Evolutionary conservation across 1,284 basidiomycete species (phyloP), one percentile per base, ranked within the genome.

Genomic region (Volvariella volvacea): DNA sequence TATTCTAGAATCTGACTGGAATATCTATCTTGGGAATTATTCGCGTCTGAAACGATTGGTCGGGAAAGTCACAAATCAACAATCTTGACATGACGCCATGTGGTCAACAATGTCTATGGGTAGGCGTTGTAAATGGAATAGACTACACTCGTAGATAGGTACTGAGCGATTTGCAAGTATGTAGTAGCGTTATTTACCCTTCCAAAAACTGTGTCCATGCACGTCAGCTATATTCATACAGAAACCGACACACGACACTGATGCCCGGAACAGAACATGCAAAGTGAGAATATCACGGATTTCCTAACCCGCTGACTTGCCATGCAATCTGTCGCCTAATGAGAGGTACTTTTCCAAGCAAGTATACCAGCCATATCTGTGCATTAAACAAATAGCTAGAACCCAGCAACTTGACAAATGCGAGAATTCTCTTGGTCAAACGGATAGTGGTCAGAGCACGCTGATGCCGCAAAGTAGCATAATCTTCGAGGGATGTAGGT

Each of bases 1-100:
- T 2, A 74, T 66, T 17, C 52, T 74, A 46, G 76, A 78, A 53
- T 56, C 66, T 22, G 80, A 84, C 51, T 83, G 80, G 80, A 67
- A 68, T 42, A 56, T 67, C 63, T 54, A 78, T 46, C 61, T 52
- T 55, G 51, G 52, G 16, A 68, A 65, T 48, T 65, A 64, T 43
- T 48, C 45, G 17, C 62, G 65, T 22, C 47, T 58, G 14, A 60
- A 57, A 50, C 48, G 40, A 15, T 38, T 20, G 4, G 22, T 44
- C 33, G 43, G 43, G 40, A 50, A 31, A 28, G 50, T 39, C 39
- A 17, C 31, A 21, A 12, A 28, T n/a, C n/a, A n/a, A n/a, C n/a
- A n/a, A n/a, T n/a, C n/a, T n/a, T 31, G 42, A 43, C 42, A 50
- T 33, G 38, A 41, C 39, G 25, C 34, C 31, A 22, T 41, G 41